A percentile compares a stretch with the other conserved stretches of the same genome.
Evolutionary conservation across 345 rosid species (phyloP).

Genomic region (Citrus cavaleriei): DNA sequence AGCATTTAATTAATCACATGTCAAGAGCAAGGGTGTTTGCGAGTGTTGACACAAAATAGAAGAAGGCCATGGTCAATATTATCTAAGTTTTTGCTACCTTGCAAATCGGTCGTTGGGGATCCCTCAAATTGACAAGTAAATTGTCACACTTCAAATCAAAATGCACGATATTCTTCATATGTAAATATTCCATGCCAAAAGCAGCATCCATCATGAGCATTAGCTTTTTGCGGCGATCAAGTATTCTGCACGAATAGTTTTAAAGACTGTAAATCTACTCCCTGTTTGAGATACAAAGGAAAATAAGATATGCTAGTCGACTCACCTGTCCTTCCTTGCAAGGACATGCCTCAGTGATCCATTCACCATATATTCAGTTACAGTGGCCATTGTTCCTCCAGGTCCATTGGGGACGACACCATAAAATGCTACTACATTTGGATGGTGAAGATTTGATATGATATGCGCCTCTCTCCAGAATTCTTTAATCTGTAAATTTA

Average conservation of each 20-base stretch:
- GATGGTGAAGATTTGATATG: slow-evolving; percentile 89
- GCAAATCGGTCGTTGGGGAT: slow-evolving; percentile 88
- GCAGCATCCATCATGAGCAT: slow-evolving; percentile 83
- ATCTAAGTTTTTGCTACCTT: slow-evolving; percentile 42
- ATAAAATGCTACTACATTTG: slow-evolving; percentile 89
- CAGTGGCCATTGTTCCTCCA: slow-evolving; percentile 85
- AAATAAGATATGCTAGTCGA: not conserved
- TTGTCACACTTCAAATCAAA: slow-evolving; percentile 97
- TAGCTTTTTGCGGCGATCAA: slow-evolving; percentile 78
- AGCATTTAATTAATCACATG: not conserved
- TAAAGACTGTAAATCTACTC: slow-evolving; percentile 18
- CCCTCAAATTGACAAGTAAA: slow-evolving; percentile 81
- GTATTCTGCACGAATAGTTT: slow-evolving; percentile 41
- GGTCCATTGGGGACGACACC: slow-evolving; percentile 93
- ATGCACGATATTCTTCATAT: slow-evolving; percentile 78
- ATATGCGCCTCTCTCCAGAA: slow-evolving; percentile 93
- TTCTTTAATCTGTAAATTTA: slow-evolving; percentile 54
- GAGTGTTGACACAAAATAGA: not conserved
- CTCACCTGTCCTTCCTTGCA: slow-evolving; percentile 63
- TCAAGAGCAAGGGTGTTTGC: not conserved
- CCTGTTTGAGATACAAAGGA: not conserved
- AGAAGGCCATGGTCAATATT: not conserved
- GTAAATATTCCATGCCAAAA: slow-evolving; percentile 95
- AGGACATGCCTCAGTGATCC: slow-evolving; percentile 82
- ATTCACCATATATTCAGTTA: slow-evolving; percentile 86